Percentiles rank a stretch among this genome's conserved stretches.
phyloP scores from a whole-genome alignment of 139 green algal species.

The Coelastrella sp. region DNA sequence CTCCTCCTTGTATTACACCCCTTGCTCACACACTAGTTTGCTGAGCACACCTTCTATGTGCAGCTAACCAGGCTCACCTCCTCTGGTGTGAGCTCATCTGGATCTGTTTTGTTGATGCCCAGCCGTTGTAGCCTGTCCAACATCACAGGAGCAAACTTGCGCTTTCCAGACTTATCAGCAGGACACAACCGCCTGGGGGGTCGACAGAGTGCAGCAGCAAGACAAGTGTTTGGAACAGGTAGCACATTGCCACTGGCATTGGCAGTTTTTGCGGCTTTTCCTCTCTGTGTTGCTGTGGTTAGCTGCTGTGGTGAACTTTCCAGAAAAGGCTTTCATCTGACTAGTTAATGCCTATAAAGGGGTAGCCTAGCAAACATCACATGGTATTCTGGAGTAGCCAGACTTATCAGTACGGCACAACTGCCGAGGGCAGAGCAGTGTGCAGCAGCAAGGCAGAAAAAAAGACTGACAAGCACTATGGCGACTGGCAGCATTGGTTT shows the following conservation, averaged over 20 bases:
- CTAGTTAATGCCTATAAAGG: conserved; percentile 95
- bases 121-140: conserved; percentile 88
- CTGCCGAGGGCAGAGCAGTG: conserved; percentile 49
- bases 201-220: neutral
- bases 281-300: no score
- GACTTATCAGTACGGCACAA: conserved; percentile 81
- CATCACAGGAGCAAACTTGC: conserved; percentile 94
- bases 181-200: conserved; percentile 89
- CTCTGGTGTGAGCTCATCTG: conserved; percentile 90
- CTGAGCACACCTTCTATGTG: no score
- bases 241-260: neutral
- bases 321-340: no score
- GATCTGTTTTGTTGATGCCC: conserved; percentile 93
- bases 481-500: no score
- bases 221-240: no score
- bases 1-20: no score
- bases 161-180: conserved; percentile 71
- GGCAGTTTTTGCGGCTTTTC: no score
- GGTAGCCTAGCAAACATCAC: conserved; percentile 91
- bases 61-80: no score
- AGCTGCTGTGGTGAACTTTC: no score
- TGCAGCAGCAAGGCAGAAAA: neutral
- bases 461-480: no score
- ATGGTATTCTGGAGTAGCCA: conserved; percentile 81
- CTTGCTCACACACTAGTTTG: no score